Base-by-base conservation (phyloP, 73 alveolate genomes). In the Stentor roeselii region DNA sequence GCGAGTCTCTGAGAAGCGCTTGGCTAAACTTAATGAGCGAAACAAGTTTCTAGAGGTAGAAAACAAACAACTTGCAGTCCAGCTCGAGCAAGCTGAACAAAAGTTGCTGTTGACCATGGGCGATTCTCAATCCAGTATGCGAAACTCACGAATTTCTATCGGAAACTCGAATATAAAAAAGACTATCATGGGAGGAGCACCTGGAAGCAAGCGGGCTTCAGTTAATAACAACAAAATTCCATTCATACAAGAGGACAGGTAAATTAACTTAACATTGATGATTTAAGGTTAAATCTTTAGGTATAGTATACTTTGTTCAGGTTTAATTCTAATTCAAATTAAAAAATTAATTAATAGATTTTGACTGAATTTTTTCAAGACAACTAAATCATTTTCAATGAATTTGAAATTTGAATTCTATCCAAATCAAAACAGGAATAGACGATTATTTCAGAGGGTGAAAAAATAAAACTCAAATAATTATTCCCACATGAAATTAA, bases 1-100 rank as follows among this genome's bases (percentile, higher is more conserved):
- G 83, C 95, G 90, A 87, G 92, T 92, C 30, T 83, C 92, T 32
- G 96, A 92, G 86, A 94, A 90, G 88, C 92, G 90, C 86, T 61
- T 94, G 74, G 83, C 88, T 78, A 94, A 95, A 82, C 90, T 91
- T 83, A 92, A 90, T 60, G 97, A 94, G 76, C 60, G 85, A 76
- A 90, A 90, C 21, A 35, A 36, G 15, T 15, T 36, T 3, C 58
- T 87, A 0, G 92, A 87, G 2, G 80, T 11, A 50, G 67, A 50
- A 21, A 50, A 50, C 21, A 11, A 6, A 50, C 67, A 21, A 50
- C 21, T 50, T 11, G 30, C 6, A 21, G 21, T 50, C 21, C 21
- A 11, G 67, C 67, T 11, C 21, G 67, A 50, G 21, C 67, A 50
- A 50, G 67, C 6, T 21, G 67, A 50, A 50, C 67, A 11, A 11